These are phyloP conservation scores for Bathelium albidoporum DNA, from an alignment of 495 filamentous ascomycete species.

Conservation along the genomic window DNA sequence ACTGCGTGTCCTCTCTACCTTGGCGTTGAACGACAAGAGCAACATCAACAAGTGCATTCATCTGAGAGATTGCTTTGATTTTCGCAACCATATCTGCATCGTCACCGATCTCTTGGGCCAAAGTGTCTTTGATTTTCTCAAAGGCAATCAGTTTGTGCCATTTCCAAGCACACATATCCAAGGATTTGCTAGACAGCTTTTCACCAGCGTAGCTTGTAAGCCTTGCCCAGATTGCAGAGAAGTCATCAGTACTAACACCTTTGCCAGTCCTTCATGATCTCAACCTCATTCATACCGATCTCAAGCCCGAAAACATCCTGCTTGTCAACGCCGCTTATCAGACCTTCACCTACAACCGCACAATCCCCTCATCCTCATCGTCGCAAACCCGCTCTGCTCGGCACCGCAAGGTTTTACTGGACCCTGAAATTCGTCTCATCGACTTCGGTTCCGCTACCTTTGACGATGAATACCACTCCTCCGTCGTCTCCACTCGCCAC, in stretches of 20 bases:
- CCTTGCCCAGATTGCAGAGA: constrained; percentile 17
- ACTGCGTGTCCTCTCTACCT: constrained; percentile 78
- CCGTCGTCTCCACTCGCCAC: constrained; percentile 90
- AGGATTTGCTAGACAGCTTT: constrained; percentile 84
- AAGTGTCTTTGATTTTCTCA: constrained; percentile 97
- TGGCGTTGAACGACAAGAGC: constrained; percentile 77
- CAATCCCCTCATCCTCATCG: constrained; percentile 82
- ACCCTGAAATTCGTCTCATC: constrained; percentile 93
- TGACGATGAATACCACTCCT: constrained; percentile 96
- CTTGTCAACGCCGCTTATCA: constrained; percentile 84
- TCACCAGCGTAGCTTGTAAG: constrained; percentile 98
- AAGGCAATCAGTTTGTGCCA: constrained; percentile 85
- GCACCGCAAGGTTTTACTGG: constrained; percentile 77
- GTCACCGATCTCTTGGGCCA: constrained; percentile 94
- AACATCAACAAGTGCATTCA: constrained; percentile 98
- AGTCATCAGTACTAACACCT: constrained; percentile 23
- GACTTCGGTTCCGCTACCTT: constrained; percentile 98
- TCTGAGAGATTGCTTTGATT: constrained; percentile 94
- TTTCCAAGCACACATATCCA: constrained; percentile 99
- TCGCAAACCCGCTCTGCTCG: constrained; percentile 66
- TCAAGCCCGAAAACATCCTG: constrained; percentile 97
- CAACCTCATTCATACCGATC: constrained; percentile 94
- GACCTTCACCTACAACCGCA: constrained; percentile 92
- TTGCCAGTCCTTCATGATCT: constrained; percentile 82
- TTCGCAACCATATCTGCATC: constrained; percentile 95